Evolutionary conservation across 1,284 basidiomycete species (phyloP).

Genomic region (Sanghuangporus weigelae): DNA sequence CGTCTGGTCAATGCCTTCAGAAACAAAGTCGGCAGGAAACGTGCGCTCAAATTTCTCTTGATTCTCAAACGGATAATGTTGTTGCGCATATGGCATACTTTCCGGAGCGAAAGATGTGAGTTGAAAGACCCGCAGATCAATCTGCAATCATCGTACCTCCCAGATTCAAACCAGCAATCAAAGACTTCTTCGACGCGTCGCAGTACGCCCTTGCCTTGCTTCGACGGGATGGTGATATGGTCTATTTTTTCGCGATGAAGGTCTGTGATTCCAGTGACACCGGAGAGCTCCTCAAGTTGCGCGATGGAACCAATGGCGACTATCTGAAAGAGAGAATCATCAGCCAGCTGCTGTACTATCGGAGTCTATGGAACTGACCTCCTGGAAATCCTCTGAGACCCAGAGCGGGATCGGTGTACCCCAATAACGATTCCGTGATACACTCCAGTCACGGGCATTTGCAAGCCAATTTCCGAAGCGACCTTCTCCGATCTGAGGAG

Average conservation of each 20-base stretch:
- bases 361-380: slow-evolving; percentile 46
- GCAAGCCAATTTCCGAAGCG: slow-evolving; percentile 97
- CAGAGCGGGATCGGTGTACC: slow-evolving; percentile 97
- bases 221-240: slow-evolving; percentile 93
- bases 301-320: slow-evolving; percentile 86
- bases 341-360: background rate
- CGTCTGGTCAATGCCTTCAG: slow-evolving; percentile 95
- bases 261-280: slow-evolving; percentile 84
- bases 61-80: slow-evolving; percentile 98
- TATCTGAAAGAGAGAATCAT: slow-evolving; percentile 43
- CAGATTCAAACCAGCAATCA: slow-evolving; percentile 99
- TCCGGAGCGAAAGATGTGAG: background rate
- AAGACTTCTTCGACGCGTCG: slow-evolving; percentile 96
- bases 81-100: slow-evolving; percentile 98
- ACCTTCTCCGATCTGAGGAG: slow-evolving; percentile 84
- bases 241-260: slow-evolving; percentile 95
- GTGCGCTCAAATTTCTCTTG: slow-evolving; percentile 79
- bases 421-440: slow-evolving; percentile 99
- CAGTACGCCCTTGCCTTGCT: slow-evolving; percentile 82
- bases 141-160: slow-evolving; percentile 58
- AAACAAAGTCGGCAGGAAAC: slow-evolving; percentile 98
- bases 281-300: slow-evolving; percentile 86
- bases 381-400: slow-evolving; percentile 91
- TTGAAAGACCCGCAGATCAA: background rate
- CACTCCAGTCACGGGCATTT: slow-evolving; percentile 98